Evolutionary conservation across 129 eudicot genomes (phyloP).

Genomic region (Saussurea involucrata): DNA sequence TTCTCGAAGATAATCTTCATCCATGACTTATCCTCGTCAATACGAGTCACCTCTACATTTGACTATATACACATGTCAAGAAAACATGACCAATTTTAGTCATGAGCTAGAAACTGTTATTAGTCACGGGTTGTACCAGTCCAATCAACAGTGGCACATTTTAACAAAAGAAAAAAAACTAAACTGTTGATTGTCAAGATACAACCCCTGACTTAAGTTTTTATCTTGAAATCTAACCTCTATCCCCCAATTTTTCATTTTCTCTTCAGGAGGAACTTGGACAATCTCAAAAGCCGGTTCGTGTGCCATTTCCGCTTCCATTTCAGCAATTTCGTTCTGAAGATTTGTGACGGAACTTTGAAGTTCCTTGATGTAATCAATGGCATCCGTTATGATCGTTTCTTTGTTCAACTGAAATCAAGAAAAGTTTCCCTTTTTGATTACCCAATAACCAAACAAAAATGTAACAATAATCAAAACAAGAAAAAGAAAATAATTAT

Average conservation of each 20-base stretch:
- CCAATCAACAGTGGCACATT: neutral
- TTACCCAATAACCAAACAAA: neutral
- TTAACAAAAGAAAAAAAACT: neutral
- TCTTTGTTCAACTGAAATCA: slow-evolving; percentile 64
- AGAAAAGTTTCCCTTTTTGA: neutral
- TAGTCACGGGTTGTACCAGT: neutral
- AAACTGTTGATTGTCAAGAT: neutral
- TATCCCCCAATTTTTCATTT: slow-evolving; percentile 55
- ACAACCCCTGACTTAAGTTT: neutral
- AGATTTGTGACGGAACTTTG: slow-evolving; percentile 39
- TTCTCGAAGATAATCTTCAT: slow-evolving; percentile 54
- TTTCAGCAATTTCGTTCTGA: slow-evolving; percentile 40
- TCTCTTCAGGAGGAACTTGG: slow-evolving; percentile 31
- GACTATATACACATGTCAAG: slow-evolving; percentile 23
- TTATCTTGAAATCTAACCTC: slow-evolving; percentile 36
- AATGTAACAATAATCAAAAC: neutral
- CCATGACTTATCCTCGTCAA: slow-evolving; percentile 63
- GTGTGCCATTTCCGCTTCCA: slow-evolving; percentile 44
- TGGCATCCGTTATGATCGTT: slow-evolving; percentile 70
- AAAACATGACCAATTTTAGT: neutral
- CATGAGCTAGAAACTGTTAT: neutral
- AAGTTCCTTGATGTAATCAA: slow-evolving; percentile 64
- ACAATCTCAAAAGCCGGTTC: slow-evolving; percentile 23
- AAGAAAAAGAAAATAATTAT: neutral
- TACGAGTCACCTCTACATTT: slow-evolving; percentile 48